phyloP scores from a whole-genome alignment of 305 asterid species.

The Fraxinus floribunda region DNA sequence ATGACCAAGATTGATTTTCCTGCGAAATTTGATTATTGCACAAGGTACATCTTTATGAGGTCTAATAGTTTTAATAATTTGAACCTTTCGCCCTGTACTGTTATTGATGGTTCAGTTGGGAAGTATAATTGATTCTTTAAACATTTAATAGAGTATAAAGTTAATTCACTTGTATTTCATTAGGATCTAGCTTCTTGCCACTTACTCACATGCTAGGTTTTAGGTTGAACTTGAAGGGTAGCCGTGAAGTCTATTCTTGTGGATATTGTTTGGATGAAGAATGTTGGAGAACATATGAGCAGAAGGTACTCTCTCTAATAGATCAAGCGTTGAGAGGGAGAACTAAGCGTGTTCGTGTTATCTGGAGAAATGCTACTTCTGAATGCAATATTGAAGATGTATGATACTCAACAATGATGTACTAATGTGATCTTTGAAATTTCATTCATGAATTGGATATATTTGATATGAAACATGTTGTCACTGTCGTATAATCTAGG shows the following conservation, averaged over 20 bases:
- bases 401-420: slow-evolving; percentile 25
- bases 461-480: slow-evolving; percentile 23
- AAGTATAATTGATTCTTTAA: neutral
- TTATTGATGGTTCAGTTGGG: neutral
- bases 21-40: slow-evolving; percentile 81
- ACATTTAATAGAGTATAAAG: neutral
- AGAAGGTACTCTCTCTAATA: slow-evolving; percentile 58
- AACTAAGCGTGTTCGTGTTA: slow-evolving; percentile 73
- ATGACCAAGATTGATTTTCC: slow-evolving; percentile 77
- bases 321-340: slow-evolving; percentile 78
- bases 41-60: slow-evolving; percentile 52
- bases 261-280: slow-evolving; percentile 94
- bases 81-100: neutral
- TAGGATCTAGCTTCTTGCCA: slow-evolving; percentile 17
- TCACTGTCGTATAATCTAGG: slow-evolving; percentile 46
- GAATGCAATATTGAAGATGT: slow-evolving; percentile 69
- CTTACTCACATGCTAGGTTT: slow-evolving; percentile 31
- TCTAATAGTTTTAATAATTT: neutral
- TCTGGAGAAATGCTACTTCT: slow-evolving; percentile 71
- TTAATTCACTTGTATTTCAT: neutral
- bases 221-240: slow-evolving; percentile 85
- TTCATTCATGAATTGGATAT: slow-evolving; percentile 16
- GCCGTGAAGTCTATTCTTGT: slow-evolving; percentile 41
- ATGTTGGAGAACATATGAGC: slow-evolving; percentile 94
- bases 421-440: slow-evolving; percentile 12